A percentile compares a stretch with the other conserved stretches of the same genome.
phyloP scores from a whole-genome alignment of 805 yeast species.

The Candida insectalens region DNA sequence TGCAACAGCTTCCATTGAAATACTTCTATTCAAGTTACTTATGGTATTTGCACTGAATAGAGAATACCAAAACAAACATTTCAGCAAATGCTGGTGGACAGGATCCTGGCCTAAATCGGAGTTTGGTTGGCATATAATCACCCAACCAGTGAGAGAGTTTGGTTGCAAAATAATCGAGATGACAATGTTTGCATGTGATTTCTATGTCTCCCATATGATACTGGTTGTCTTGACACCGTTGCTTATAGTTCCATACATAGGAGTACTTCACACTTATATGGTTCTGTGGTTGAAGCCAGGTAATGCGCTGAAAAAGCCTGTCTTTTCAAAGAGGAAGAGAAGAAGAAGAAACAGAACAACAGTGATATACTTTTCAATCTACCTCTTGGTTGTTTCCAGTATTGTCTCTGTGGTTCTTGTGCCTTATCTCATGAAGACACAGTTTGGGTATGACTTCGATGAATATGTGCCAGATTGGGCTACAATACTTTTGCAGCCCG shows the following conservation, averaged over 20 bases:
- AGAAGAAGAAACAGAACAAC: slow-evolving; percentile 28
- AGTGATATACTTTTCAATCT: slow-evolving; percentile 26
- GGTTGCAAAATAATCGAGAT: slow-evolving; percentile 56
- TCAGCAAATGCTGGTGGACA: slow-evolving; percentile 73
- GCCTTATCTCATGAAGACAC: slow-evolving; percentile 29
- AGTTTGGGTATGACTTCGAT: slow-evolving; percentile 30
- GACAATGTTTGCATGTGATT: slow-evolving; percentile 60
- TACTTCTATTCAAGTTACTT: slow-evolving; percentile 41
- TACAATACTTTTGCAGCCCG: slow-evolving; percentile 33
- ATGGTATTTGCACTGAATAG: slow-evolving; percentile 45
- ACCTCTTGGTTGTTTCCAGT: slow-evolving; percentile 20
- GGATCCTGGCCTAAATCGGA: slow-evolving; percentile 61
- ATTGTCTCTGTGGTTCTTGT: slow-evolving; percentile 27
- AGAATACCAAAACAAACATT: slow-evolving; percentile 49
- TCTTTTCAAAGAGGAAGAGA: slow-evolving; percentile 31
- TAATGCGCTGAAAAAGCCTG: slow-evolving; percentile 37
- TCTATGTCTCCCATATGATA: slow-evolving; percentile 47
- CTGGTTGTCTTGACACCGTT: slow-evolving; percentile 52
- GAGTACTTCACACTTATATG: slow-evolving; percentile 56
- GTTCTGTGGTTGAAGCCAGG: slow-evolving; percentile 51
- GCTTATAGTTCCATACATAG: slow-evolving; percentile 52
- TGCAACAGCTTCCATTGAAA: slow-evolving; percentile 45
- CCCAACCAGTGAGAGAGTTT: slow-evolving; percentile 59
- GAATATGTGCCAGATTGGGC: slow-evolving; percentile 30
- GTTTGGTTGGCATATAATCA: slow-evolving; percentile 48